A percentile compares a stretch with the other conserved stretches of the same genome.
Evolutionary conservation across 495 filamentous ascomycete genomes (phyloP).

Genomic region (Bryoglossum gracile): DNA sequence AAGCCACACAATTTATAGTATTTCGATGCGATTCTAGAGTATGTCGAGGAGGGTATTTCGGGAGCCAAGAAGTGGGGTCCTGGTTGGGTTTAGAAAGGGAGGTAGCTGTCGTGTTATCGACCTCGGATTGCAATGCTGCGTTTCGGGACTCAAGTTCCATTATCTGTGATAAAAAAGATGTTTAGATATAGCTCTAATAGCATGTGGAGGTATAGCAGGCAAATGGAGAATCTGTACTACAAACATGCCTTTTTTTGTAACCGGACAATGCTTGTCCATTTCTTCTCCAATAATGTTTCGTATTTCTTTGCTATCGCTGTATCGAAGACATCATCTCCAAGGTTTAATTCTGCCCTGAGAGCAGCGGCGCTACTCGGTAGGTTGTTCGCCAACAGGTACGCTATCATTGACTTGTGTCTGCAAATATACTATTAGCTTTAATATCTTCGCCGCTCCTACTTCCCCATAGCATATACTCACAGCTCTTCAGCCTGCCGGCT

Average conservation of each 20-base stretch:
- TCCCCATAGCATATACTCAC: not conserved
- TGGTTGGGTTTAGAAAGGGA: slow-evolving; percentile 71
- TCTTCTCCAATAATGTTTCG: slow-evolving; percentile 81
- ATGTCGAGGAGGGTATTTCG: slow-evolving; percentile 68
- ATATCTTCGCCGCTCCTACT: no score
- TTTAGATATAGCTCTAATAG: no score
- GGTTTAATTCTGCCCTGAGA: slow-evolving; percentile 53
- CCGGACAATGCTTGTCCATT: slow-evolving; percentile 87
- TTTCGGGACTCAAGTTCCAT: slow-evolving; percentile 82
- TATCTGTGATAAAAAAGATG: slow-evolving; percentile 48
- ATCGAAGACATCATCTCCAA: slow-evolving; percentile 60
- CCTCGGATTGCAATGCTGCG: slow-evolving; percentile 62
- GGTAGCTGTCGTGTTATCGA: slow-evolving; percentile 72
- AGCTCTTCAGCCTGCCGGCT: not conserved
- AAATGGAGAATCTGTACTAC: slow-evolving; percentile 3
- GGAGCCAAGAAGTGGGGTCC: slow-evolving; percentile 81
- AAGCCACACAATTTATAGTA: slow-evolving; percentile 80
- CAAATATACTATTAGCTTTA: not conserved
- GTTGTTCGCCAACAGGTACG: slow-evolving; percentile 68
- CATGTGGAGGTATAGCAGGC: no score
- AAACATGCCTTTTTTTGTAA: slow-evolving; percentile 74
- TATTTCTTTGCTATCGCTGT: slow-evolving; percentile 74
- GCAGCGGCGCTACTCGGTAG: slow-evolving; percentile 58
- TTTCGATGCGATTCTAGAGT: slow-evolving; percentile 75
- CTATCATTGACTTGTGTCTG: slow-evolving; percentile 85